Conservation (phyloP, 1,139 yeast species). For the Yamadazyma triangularis region DNA sequence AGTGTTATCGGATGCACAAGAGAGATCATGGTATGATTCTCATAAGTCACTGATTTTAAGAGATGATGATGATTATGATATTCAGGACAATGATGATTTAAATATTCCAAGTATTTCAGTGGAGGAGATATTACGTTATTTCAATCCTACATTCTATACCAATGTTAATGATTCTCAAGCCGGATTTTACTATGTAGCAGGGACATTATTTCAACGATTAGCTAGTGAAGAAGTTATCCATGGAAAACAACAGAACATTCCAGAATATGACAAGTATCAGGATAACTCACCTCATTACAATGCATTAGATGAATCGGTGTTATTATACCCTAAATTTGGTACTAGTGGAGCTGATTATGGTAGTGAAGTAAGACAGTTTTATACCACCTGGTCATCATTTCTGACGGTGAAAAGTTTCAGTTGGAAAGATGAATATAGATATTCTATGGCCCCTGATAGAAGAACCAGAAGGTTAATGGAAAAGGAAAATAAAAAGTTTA, state of each 20-base stretch:
- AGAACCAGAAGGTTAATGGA: conserved; percentile 87
- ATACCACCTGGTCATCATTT: conserved; percentile 72
- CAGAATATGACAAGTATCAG: conserved; percentile 43
- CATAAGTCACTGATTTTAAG: conserved; percentile 69
- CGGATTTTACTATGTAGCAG: conserved; percentile 67
- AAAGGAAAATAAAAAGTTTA: conserved; percentile 75
- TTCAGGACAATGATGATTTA: conserved; percentile 23
- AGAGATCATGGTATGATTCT: conserved; percentile 92
- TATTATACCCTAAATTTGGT: conserved; percentile 72
- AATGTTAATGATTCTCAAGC: conserved; percentile 56
- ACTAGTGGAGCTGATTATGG: conserved; percentile 56
- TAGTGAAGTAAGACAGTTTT: conserved; percentile 62
- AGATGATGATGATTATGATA: conserved; percentile 48
- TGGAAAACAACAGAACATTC: conserved; percentile 58
- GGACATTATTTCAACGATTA: conserved; percentile 63
- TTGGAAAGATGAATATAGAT: conserved; percentile 88
- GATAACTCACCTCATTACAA: conserved; percentile 51
- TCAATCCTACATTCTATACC: conserved; percentile 65
- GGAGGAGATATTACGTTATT: conserved; percentile 68
- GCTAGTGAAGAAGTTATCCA: conserved; percentile 79
- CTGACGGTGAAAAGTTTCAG: conserved; percentile 69
- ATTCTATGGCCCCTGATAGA: conserved; percentile 81
- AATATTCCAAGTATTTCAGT: conserved; percentile 50
- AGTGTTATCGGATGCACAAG: conserved; percentile 87
- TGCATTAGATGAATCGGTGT: conserved; percentile 42